Percentiles rank a stretch among this genome's conserved stretches.
Conservation (phyloP, 805 yeast species). For the Ogataea zsoltii region DNA sequence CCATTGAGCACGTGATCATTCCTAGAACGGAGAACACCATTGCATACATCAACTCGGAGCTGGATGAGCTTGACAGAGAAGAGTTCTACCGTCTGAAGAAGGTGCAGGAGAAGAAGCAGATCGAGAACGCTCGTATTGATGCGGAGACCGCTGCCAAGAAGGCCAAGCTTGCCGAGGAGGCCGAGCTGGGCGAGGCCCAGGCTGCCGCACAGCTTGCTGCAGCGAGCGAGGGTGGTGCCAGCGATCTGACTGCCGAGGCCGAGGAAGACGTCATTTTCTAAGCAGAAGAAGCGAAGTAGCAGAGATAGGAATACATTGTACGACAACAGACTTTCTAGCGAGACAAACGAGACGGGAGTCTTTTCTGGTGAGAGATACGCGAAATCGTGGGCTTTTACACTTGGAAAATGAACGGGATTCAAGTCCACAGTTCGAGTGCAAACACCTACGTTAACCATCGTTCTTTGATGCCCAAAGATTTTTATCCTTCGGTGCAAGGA, state of each 20-base stretch:
- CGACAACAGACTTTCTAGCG: no score
- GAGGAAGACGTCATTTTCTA: conserved; percentile 39
- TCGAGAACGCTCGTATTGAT: conserved; percentile 67
- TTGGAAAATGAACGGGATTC: no score
- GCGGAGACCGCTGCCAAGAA: conserved; percentile 45
- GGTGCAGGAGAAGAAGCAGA: conserved; percentile 92
- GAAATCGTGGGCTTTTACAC: no score
- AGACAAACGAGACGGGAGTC: no score
- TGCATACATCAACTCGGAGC: conserved; percentile 85
- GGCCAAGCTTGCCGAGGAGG: conserved; percentile 20
- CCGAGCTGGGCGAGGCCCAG: conserved; percentile 24
- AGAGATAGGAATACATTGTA: no score
- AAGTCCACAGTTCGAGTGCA: no score
- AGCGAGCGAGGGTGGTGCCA: conserved; percentile 15
- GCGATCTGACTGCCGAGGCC: conserved; percentile 33
- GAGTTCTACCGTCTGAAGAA: conserved; percentile 96
- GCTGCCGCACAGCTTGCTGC: conserved; percentile 20
- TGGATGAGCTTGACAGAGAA: conserved; percentile 97
- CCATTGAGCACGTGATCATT: conserved; percentile 96
- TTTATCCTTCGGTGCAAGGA: no score
- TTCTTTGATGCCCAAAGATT: no score
- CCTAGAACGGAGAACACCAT: conserved; percentile 98
- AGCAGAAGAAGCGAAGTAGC: no score
- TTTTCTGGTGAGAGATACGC: no score
- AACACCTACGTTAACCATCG: no score